Evolutionary conservation across 1,284 basidiomycete species (phyloP), one percentile per base, ranked within the genome.

Genomic region (Sanghuangporus weigelae): DNA sequence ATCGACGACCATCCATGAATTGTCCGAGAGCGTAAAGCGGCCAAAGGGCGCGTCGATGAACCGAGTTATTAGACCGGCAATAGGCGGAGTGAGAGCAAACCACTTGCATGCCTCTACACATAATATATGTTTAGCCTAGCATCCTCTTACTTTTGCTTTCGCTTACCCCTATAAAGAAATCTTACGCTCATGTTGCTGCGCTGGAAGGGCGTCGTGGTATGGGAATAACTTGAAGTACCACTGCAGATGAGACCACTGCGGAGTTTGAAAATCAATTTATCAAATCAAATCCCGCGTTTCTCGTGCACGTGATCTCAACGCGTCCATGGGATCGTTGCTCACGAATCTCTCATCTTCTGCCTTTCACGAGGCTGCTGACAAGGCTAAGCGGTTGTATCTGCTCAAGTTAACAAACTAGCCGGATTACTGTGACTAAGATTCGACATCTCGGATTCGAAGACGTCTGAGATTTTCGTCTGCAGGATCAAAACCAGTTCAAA

Each of bases 21-120:
- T 68, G 11, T 74, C 66, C 36, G 78, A 72, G 0, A 81, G 81
- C 0, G 84, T 72, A 71, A 95, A 95, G 0, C 89, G 81, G 10
- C 93, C 93, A 73, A 94, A 94, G 0, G 88, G 89, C 1, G 89
- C 89, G 67, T 90, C 78, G 65, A 84, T 67, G 65, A 82, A 68
- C 66, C 84, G 75, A 35, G 77, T 70, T 1, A 72, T 36, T 0
- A 76, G 76, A 26, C 62, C 69, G 7, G 71, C 40, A 19, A 73
- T 39, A 1, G 71, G 62, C 2, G 76, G 74, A 2, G 70, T 50
- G 35, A 74, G 66, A 6, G 74, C 65, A 59, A 76, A 77, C 71
- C 74, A 76, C 60, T 69, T 74, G 62, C 73, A 71, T 12, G 68
- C 65, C 7, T 67, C 76, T 78, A 50, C 21, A 14, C 12, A 51